phyloP scores from a whole-genome alignment of 352 stramenopile species.

The Phytophthora pseudosyringae region DNA sequence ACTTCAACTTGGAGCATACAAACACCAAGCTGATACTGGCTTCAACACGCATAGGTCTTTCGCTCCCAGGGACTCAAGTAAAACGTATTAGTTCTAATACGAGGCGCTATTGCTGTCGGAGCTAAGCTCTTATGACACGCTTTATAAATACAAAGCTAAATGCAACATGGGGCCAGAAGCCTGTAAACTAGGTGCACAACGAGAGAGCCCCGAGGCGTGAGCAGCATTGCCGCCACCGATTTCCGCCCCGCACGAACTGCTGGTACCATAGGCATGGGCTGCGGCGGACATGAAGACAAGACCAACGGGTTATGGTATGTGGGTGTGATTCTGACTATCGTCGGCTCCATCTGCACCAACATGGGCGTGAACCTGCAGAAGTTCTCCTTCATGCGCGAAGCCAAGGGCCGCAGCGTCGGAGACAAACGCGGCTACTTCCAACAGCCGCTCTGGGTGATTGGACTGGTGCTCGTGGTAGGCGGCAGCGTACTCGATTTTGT shows the following conservation, averaged over 20 bases:
- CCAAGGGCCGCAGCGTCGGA: slow-evolving; percentile 56
- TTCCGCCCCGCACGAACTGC: not conserved
- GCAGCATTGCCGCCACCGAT: not conserved
- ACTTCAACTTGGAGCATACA: slow-evolving; percentile 38
- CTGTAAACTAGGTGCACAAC: slow-evolving; percentile 1
- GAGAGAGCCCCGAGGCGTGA: slow-evolving; percentile 1
- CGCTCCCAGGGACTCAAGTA: too few relatives aligned
- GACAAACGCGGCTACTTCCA: slow-evolving; percentile 76
- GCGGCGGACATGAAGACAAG: slow-evolving; percentile 24
- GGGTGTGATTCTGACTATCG: slow-evolving; percentile 78
- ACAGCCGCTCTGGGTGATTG: slow-evolving; percentile 85
- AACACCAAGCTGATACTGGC: slow-evolving; percentile 8
- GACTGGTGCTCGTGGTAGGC: slow-evolving; percentile 69
- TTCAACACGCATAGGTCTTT: not conserved
- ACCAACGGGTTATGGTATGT: slow-evolving; percentile 63
- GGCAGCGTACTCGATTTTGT: slow-evolving; percentile 81
- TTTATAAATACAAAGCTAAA: slow-evolving; percentile 23
- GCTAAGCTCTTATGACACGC: slow-evolving; percentile 8
- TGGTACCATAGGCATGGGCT: slow-evolving; percentile 20
- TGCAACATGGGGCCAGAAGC: not conserved
- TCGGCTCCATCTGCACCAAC: slow-evolving; percentile 80
- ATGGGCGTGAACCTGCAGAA: slow-evolving; percentile 91
- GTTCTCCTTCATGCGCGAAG: slow-evolving; percentile 89
- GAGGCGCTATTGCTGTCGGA: slow-evolving; percentile 21
- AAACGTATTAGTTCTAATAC: too few relatives aligned